Base-by-base conservation (phyloP, 345 rosid species). In the Psidium friedrichsthalianum region DNA sequence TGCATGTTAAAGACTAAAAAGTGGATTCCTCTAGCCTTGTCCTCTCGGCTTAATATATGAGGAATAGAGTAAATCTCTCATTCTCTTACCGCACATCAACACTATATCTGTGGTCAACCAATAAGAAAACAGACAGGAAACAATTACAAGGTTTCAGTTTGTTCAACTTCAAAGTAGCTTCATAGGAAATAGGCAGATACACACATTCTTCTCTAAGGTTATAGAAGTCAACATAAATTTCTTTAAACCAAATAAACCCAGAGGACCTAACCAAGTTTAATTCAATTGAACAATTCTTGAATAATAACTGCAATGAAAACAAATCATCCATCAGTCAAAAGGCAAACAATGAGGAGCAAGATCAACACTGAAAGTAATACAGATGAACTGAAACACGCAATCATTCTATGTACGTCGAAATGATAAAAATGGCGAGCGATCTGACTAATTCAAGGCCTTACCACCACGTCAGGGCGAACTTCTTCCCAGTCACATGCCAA, bases 401-500 rank as follows among this genome's bases (percentile, higher is more conserved):
- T 32, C 11, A 69, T 36, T 36, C 20, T 32, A 16, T 1, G 13
- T 14, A 7, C 36, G 47, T 36, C 14, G 1, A 69, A 69, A 36
- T 69, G 47, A 69, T 36, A 36, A 36, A 69, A 36, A 69, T 69
- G 47, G 80, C 9, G 24, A 18, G 20, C 36, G 25, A 69, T 69
- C 47, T 36, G 80, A 69, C 25, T 18, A 36, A 32, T 69, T 36
- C 24, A 69, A 69, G 86, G 85, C 74, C 95, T 91, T 91, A 95
- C 99, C 89, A 97, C 98, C 81, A 95, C 87, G 86, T 97, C 98
- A 10, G 99, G 98, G 49, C 92, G 98, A 89, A 95, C 92, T 54
- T 92, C 92, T 91, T 96, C 99, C 99, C 99, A 97, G 49, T 96
- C 96, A 88, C 98, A 97, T 82, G 99, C 98, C 91, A 95, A 86